Evolutionary conservation across 345 rosid genomes (phyloP).

Genomic region (Murraya paniculata): DNA sequence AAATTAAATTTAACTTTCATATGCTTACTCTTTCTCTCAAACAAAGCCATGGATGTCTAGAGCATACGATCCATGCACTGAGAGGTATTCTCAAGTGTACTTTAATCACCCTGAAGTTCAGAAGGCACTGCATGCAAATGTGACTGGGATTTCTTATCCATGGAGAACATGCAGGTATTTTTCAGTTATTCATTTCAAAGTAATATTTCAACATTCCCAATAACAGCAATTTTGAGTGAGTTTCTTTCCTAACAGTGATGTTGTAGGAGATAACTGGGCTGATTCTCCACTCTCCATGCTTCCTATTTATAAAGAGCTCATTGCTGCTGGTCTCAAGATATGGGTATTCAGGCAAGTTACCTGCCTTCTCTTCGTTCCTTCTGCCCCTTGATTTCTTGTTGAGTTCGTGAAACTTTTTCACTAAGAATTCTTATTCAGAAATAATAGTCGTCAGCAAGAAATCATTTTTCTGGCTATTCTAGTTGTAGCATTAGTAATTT

Average conservation of each 20-base stretch:
- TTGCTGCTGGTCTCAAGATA: constrained; percentile 72
- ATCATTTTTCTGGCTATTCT: neutral
- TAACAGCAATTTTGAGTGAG: neutral
- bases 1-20: neutral
- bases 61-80: constrained; percentile 97
- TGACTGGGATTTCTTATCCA: constrained; percentile 61
- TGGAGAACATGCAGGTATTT: constrained; percentile 87
- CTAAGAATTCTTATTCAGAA: neutral
- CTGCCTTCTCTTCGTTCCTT: neutral
- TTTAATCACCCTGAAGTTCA: constrained; percentile 90
- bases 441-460: neutral
- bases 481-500: neutral
- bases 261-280: constrained; percentile 66
- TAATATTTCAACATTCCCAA: neutral
- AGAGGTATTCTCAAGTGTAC: constrained; percentile 68
- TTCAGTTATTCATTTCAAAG: neutral
- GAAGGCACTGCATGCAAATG: constrained; percentile 91
- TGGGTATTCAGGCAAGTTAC: constrained; percentile 79
- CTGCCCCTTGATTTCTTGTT: neutral
- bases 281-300: constrained; percentile 94
- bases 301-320: constrained; percentile 85
- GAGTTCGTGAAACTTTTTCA: neutral
- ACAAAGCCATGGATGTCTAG: constrained; percentile 95
- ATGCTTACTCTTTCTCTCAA: constrained; percentile 14
- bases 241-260: constrained; percentile 42